Evolutionary conservation across 2,329 filamentous ascomycete genomes (phyloP).

Genomic region (Bipolaris victoriae): DNA sequence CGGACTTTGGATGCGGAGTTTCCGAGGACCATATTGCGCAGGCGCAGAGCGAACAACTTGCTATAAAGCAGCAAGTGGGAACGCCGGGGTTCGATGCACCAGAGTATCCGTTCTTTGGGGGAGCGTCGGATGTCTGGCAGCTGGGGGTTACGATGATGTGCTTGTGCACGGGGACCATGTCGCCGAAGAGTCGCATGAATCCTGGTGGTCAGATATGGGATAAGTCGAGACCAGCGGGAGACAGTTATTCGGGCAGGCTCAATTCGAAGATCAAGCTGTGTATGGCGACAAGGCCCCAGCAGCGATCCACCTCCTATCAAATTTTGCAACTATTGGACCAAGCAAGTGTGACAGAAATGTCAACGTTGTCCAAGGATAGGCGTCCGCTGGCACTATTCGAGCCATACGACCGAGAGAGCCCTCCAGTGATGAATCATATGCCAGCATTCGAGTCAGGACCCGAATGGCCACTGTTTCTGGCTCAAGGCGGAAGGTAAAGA

Average conservation of each 20-base stretch:
- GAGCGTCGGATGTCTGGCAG: constrained; percentile 26
- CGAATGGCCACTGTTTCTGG: background rate
- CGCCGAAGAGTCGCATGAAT: constrained; percentile 9
- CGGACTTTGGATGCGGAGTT: constrained; percentile 24
- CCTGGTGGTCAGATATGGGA: constrained; percentile 12
- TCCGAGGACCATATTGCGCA: constrained; percentile 11
- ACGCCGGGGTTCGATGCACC: constrained; percentile 24
- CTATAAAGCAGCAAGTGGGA: background rate
- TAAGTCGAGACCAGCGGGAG: constrained; percentile 10
- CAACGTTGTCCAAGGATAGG: constrained; percentile 6
- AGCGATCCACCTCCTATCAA: constrained; percentile 6
- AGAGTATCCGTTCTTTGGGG: constrained; percentile 18
- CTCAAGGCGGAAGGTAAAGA: background rate
- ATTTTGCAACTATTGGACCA: background rate
- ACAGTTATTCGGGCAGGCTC: constrained; percentile 14
- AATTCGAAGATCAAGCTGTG: constrained; percentile 8
- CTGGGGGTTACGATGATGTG: constrained; percentile 22
- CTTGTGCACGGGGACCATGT: constrained; percentile 13
- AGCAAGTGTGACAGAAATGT: constrained; percentile 2
- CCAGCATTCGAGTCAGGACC: background rate
- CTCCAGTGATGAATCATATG: constrained; percentile 9
- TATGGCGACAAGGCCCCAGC: constrained; percentile 1
- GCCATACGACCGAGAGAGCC: background rate
- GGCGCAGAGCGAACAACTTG: background rate
- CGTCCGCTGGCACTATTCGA: constrained; percentile 4